Base-by-base conservation (phyloP, 2,329 filamentous ascomycete genomes). In the Pleoardoris graminearum region DNA sequence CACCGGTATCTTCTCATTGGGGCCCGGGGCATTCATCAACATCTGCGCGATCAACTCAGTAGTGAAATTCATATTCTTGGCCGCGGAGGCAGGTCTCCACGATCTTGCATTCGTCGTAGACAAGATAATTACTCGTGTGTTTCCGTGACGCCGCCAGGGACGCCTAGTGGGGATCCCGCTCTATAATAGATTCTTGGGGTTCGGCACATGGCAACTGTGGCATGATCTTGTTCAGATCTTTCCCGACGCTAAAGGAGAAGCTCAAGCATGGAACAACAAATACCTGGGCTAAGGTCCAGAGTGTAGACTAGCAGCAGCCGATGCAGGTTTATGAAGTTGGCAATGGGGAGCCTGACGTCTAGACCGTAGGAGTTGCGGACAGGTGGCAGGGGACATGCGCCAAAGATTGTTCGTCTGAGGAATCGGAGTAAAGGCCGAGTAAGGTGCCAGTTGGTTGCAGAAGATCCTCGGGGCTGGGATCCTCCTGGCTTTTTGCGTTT, bases 1-100 rank as follows among this genome's bases (percentile, higher is more conserved):
- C 3, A 66, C 16, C 5, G 69, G 69, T 6, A 58, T 48, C 35
- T 63, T 61, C 43, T 72, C 69, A 48, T 68, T 47, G 8, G 50
- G 55, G 55, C 66, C 57, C 7, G 69, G 69, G 8, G 66, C 54
- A 43, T 67, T 53, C 36, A 36, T 4, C 11, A 71, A 22, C 53
- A 63, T 57, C 36, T 58, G 42, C 16, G 50, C 7, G 25, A 68
- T 33, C 29, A 71, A 32, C 19, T 66, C 59, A 48, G 30, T 19
- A 2, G 22, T 17, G 11, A 29, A 1, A 11, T 5, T 14, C 44
- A 47, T 47, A 12, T 27, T 47, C n/a, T 8, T 3, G 44, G 23
- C 22, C 11, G 23, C n/a, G 21, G 30, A 19, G 21, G 21, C 36
- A 8, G 21, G 22, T 21, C 19, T 35, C 14, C 10, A 8, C 32